A percentile compares a stretch with the other conserved stretches of the same genome.
Conservation (phyloP, 2,329 filamentous ascomycete genomes). For the Penicillium verrucosum region DNA sequence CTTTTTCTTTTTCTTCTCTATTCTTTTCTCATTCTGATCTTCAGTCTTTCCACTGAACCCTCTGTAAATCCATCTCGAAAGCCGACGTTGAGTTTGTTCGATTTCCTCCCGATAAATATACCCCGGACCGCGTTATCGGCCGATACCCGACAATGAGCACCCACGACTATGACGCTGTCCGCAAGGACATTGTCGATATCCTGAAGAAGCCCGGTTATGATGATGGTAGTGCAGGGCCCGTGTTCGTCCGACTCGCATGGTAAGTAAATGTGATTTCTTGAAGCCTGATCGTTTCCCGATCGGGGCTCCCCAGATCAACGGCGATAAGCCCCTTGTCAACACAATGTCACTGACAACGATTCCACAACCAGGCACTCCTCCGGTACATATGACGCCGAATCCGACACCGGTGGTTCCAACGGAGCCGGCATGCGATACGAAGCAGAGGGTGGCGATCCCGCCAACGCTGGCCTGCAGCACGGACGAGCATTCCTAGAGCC, state of each 20-base stretch:
- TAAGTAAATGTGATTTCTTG: conserved; percentile 29
- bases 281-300: conserved; percentile 1
- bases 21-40: not conserved
- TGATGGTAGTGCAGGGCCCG: conserved; percentile 62
- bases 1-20: conserved; percentile 2
- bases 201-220: conserved; percentile 62
- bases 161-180: conserved; percentile 49
- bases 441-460: conserved; percentile 61
- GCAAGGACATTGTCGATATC: conserved; percentile 52
- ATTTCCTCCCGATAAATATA: conserved; percentile 5
- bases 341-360: not conserved
- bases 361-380: conserved; percentile 54
- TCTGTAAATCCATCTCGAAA: not conserved
- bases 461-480: conserved; percentile 63
- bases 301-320: not conserved
- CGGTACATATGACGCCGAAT: conserved; percentile 59
- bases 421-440: conserved; percentile 66
- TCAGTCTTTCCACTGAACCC: not conserved
- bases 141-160: conserved; percentile 33
- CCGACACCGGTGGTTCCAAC: conserved; percentile 62
- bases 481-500: conserved; percentile 63
- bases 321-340: not conserved
- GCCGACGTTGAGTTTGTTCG: conserved; percentile 1
- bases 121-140: conserved; percentile 23
- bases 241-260: conserved; percentile 63